phyloP scores from a whole-genome alignment of 371 early-diverging fungal genomes.

The Apophysomyces elegans region DNA sequence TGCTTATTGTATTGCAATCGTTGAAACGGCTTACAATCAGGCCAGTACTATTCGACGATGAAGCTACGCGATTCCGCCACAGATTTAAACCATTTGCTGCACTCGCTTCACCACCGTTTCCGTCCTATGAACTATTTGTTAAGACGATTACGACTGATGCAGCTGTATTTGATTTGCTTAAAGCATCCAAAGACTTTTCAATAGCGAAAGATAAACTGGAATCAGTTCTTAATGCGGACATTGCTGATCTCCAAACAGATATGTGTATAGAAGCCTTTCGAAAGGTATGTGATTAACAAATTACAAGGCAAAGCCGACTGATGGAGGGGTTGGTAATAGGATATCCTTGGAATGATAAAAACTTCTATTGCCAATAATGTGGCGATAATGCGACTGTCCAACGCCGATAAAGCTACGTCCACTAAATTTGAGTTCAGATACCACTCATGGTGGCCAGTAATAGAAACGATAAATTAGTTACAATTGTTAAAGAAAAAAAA shows the following conservation, averaged over 20 bases:
- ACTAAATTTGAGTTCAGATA: slow-evolving; percentile 46
- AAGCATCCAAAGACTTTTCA: slow-evolving; percentile 29
- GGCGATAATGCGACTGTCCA: slow-evolving; percentile 23
- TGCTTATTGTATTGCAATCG: slow-evolving; percentile 35
- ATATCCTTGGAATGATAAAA: slow-evolving; percentile 42
- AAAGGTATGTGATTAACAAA: slow-evolving; percentile 32
- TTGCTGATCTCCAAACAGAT: slow-evolving; percentile 32
- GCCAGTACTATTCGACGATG: slow-evolving; percentile 55
- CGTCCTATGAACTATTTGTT: slow-evolving; percentile 39
- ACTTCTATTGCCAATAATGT: slow-evolving; percentile 49
- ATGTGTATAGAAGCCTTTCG: slow-evolving; percentile 48
- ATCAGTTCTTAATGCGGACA: background rate
- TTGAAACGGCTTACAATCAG: slow-evolving; percentile 44
- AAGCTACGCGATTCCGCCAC: slow-evolving; percentile 58
- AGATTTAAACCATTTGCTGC: slow-evolving; percentile 62
- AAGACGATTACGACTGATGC: slow-evolving; percentile 29
- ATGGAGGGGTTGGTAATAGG: slow-evolving; percentile 23
- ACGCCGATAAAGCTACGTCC: slow-evolving; percentile 16
- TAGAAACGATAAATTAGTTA: background rate
- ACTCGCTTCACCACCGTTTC: slow-evolving; percentile 53
- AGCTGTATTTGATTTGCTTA: slow-evolving; percentile 19
- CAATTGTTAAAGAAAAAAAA: background rate
- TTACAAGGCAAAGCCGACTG: background rate
- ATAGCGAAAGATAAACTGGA: slow-evolving; percentile 42
- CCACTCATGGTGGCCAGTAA: slow-evolving; percentile 57